Percentiles rank a stretch among this genome's conserved stretches.
phyloP scores from a whole-genome alignment of 257 asterid species.

The Lycium ferocissimum region DNA sequence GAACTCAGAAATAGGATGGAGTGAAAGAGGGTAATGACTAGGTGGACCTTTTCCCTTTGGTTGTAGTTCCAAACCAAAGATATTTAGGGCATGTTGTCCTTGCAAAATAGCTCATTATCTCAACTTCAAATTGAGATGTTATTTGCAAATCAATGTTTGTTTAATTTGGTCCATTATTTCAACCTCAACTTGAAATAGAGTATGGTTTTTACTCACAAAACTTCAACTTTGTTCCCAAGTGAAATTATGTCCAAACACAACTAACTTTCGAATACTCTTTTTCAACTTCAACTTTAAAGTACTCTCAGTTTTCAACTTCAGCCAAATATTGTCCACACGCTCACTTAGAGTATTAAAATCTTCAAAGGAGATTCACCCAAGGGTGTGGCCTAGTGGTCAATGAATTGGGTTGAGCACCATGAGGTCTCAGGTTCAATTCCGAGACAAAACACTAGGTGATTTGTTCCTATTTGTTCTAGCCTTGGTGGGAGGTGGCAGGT shows the following conservation, averaged over 20 bases:
- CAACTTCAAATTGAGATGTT: conserved; percentile 19
- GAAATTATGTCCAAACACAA: neutral
- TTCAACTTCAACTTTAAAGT: conserved; percentile 3
- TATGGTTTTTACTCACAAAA: neutral
- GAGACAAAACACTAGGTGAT: no score
- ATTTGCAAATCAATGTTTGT: neutral
- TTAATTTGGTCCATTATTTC: conserved; percentile 6
- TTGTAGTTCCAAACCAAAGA: neutral
- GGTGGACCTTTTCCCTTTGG: conserved; percentile 15
- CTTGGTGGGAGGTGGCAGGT: no score
- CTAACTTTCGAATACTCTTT: neutral
- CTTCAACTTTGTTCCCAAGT: neutral
- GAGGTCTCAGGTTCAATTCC: no score
- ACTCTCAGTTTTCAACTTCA: neutral
- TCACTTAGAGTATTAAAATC: neutral
- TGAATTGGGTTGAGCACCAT: no score
- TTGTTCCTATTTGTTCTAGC: no score
- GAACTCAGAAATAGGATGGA: neutral
- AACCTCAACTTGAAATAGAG: neutral
- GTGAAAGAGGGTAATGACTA: conserved; percentile 14
- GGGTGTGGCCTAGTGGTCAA: no score
- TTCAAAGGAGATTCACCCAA: neutral
- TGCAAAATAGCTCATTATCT: neutral
- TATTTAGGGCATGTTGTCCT: neutral
- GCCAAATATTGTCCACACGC: neutral